phyloP scores from a whole-genome alignment of 208 protist genomes.

The Trypanosoma cruzi region DNA sequence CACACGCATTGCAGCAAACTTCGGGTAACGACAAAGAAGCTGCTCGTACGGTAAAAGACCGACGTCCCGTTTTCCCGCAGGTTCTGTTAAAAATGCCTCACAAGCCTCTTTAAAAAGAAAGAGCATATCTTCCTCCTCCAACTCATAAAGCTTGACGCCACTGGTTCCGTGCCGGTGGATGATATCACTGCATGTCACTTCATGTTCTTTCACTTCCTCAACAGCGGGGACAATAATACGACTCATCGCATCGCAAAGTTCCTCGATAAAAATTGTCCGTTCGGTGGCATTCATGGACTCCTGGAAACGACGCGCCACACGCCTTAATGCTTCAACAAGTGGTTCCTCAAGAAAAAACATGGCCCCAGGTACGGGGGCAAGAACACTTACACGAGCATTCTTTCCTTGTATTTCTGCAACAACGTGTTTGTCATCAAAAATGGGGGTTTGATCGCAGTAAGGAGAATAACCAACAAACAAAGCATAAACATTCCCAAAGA shows the following conservation, averaged over 20 bases:
- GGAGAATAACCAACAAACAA: conserved; percentile 43
- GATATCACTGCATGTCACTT: background rate
- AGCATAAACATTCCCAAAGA: conserved; percentile 52
- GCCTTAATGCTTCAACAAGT: conserved; percentile 46
- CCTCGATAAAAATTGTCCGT: conserved; percentile 28
- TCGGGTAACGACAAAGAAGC: conserved; percentile 36
- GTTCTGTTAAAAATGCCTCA: conserved; percentile 39
- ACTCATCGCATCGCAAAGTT: conserved; percentile 12
- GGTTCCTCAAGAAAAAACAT: conserved; percentile 57
- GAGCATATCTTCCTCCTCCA: conserved; percentile 18
- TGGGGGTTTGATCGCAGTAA: background rate
- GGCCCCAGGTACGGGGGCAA: background rate
- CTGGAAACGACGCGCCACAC: conserved; percentile 32
- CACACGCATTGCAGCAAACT: conserved; percentile 36
- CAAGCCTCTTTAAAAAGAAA: conserved; percentile 36
- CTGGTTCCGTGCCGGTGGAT: background rate
- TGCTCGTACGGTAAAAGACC: conserved; percentile 18
- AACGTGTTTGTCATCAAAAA: background rate
- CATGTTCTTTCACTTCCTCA: background rate
- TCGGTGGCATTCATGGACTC: conserved; percentile 18
- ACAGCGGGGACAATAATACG: background rate
- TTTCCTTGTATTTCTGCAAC: conserved; percentile 6
- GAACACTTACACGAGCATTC: conserved; percentile 2
- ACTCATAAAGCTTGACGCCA: background rate
- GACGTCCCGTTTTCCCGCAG: conserved; percentile 10